Evolutionary conservation across 352 stramenopile genomes (phyloP).

Genomic region (Phytophthora foliorum): DNA sequence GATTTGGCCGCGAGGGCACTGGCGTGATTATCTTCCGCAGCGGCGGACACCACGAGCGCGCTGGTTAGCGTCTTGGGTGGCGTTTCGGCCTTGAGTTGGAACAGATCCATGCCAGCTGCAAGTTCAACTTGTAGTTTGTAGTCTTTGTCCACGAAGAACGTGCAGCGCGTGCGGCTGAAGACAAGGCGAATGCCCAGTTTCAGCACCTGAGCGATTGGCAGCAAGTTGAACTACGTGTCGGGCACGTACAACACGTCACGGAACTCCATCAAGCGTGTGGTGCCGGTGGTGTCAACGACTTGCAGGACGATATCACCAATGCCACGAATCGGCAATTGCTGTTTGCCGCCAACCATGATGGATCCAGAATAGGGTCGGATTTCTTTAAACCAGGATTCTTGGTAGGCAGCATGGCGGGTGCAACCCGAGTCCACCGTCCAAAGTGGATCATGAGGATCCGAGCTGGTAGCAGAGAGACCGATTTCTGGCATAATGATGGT

Average conservation of each 20-base stretch:
- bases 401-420: constrained; percentile 6
- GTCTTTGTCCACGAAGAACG: constrained; percentile 8
- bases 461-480: neutral
- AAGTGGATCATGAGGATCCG: neutral
- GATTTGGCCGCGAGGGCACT: constrained; percentile 10
- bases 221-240: constrained; percentile 23
- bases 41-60: neutral
- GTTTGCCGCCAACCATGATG: constrained; percentile 24
- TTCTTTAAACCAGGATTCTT: constrained; percentile 18
- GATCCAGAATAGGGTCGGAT: neutral
- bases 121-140: constrained; percentile 4
- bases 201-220: constrained; percentile 1
- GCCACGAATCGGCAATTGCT: constrained; percentile 11
- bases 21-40: constrained; percentile 2
- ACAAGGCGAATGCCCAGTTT: constrained; percentile 8
- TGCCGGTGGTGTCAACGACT: neutral
- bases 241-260: constrained; percentile 10
- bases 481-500: neutral
- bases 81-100: constrained; percentile 6
- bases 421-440: constrained; percentile 34
- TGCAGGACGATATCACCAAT: constrained; percentile 12
- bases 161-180: neutral
- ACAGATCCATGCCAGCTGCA: neutral
- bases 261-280: neutral
- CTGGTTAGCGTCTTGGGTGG: constrained; percentile 3